phyloP scores from a whole-genome alignment of 1,284 basidiomycete genomes.

The Tilletia horrida region DNA sequence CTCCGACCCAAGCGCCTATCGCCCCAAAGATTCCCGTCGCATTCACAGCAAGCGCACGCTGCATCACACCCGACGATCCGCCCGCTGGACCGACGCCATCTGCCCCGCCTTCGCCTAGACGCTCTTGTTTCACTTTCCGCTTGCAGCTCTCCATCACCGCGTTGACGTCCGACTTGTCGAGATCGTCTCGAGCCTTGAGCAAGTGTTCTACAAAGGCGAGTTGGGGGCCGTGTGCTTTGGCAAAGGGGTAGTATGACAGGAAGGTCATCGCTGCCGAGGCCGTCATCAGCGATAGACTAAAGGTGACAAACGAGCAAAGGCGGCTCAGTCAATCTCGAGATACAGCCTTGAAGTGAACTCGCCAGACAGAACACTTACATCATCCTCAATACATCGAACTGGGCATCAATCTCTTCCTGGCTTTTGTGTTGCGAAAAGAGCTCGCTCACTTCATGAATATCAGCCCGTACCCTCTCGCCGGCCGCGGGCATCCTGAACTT shows the following conservation, averaged over 20 bases:
- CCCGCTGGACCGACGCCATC: slow-evolving; percentile 22
- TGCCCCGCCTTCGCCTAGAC: slow-evolving; percentile 43
- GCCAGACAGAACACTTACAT: slow-evolving; percentile 28
- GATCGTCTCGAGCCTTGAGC: slow-evolving; percentile 82
- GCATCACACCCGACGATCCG: slow-evolving; percentile 15
- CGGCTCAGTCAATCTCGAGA: not conserved
- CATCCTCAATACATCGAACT: slow-evolving; percentile 80
- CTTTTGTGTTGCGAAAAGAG: slow-evolving; percentile 80
- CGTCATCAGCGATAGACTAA: slow-evolving; percentile 77
- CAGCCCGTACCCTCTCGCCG: slow-evolving; percentile 74
- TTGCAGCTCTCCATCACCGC: slow-evolving; percentile 93
- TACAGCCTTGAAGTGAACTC: not conserved
- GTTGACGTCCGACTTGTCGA: slow-evolving; percentile 78
- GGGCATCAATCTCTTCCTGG: slow-evolving; percentile 72
- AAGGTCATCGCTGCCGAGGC: slow-evolving; percentile 90
- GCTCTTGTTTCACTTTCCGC: slow-evolving; percentile 69
- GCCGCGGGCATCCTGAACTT: slow-evolving; percentile 84
- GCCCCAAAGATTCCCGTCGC: not conserved
- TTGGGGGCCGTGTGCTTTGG: slow-evolving; percentile 91
- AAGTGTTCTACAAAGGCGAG: slow-evolving; percentile 83
- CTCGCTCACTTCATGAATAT: slow-evolving; percentile 72
- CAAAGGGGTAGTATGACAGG: slow-evolving; percentile 86
- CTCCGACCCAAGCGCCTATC: slow-evolving; percentile 2
- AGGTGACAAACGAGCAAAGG: not conserved
- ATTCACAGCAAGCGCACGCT: slow-evolving; percentile 1